Base-by-base conservation (phyloP, 192 early-diverging fungal genomes). In the Gigaspora rosea region DNA sequence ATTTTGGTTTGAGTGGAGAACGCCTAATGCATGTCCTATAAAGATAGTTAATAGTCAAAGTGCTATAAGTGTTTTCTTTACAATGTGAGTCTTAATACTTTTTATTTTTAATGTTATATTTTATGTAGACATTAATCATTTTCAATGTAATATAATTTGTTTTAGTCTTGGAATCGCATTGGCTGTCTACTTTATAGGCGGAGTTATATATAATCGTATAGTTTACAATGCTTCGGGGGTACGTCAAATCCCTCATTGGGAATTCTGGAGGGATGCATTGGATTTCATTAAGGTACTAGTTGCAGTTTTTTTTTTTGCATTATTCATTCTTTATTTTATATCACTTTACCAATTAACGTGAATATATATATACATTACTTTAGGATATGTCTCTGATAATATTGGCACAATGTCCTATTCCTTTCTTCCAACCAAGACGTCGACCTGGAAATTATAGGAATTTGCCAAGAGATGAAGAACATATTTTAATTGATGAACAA, bases 251-350 rank as follows among this genome's bases (percentile, higher is more conserved):
- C 82, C 82, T 57, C 81, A 83, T 64, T 83, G 80, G 56, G 75
- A 83, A n/a, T 77, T 54, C 18, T 83, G 82, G 82, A 62, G 54
- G 18, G 75, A 83, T 54, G 75, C 65, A 0, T 83, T 77, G 74
- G 82, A 83, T 27, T 83, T 83, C 62, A 62, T 79, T 51, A 83
- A 83, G 82, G 82, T 83, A 79, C n/a, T n/a, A n/a, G n/a, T n/a
- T n/a, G n/a, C n/a, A n/a, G n/a, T n/a, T n/a, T n/a, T n/a, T n/a
- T n/a, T n/a, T n/a, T n/a, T n/a, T n/a, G n/a, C n/a, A n/a, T 4
- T 54, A 15, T 8, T 22, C 4, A 54, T 16, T 20, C 48, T 3
- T 68, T 49, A 49, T 68, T 68, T 68, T n/a, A 15, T 18, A 49
- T 68, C 8, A 48, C 20, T 27, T 56, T 36, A 51, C 54, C 33